Evolutionary conservation across 805 yeast genomes (phyloP).

Genomic region (Scheffersomyces lignosus): DNA sequence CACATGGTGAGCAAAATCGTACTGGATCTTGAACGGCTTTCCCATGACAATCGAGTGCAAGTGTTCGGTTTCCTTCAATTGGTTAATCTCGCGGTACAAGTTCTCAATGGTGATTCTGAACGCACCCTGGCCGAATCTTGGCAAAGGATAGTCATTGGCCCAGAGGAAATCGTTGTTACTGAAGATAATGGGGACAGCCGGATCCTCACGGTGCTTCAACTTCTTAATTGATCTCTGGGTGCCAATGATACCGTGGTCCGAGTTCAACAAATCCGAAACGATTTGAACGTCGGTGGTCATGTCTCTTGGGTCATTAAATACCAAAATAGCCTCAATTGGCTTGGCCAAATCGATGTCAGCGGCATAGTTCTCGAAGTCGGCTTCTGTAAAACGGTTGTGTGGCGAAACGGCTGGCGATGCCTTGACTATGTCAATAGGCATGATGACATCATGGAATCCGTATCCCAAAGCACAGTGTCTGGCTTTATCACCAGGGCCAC

Average conservation of each 20-base stretch:
- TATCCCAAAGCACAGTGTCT: constrained; percentile 70
- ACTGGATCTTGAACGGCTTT: constrained; percentile 77
- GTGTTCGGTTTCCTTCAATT: constrained; percentile 29
- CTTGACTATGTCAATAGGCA: constrained; percentile 68
- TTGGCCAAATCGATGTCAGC: constrained; percentile 25
- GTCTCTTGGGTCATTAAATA: constrained; percentile 88
- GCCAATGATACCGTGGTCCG: constrained; percentile 63
- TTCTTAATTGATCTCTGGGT: constrained; percentile 44
- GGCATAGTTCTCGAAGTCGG: constrained; percentile 46
- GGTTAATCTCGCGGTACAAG: constrained; percentile 55
- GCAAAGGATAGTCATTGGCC: constrained; percentile 78
- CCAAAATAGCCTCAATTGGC: constrained; percentile 73
- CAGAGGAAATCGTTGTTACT: constrained; percentile 83
- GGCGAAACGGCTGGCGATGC: constrained; percentile 66
- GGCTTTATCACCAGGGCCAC: constrained; percentile 74
- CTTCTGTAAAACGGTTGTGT: constrained; percentile 53
- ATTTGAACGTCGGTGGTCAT: constrained; percentile 84
- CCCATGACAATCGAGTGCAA: constrained; percentile 67
- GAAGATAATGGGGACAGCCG: constrained; percentile 71
- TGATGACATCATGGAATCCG: constrained; percentile 75
- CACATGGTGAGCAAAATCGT: constrained; percentile 78
- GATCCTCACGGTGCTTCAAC: constrained; percentile 27
- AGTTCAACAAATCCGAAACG: constrained; percentile 65
- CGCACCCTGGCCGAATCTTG: constrained; percentile 92
- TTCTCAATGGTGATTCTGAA: constrained; percentile 63